Percentiles rank a stretch among this genome's conserved stretches.
These are phyloP conservation scores for Pythium rhizo-oryzae DNA, from an alignment of 352 stramenopile genomes.

Conservation along the genomic window DNA sequence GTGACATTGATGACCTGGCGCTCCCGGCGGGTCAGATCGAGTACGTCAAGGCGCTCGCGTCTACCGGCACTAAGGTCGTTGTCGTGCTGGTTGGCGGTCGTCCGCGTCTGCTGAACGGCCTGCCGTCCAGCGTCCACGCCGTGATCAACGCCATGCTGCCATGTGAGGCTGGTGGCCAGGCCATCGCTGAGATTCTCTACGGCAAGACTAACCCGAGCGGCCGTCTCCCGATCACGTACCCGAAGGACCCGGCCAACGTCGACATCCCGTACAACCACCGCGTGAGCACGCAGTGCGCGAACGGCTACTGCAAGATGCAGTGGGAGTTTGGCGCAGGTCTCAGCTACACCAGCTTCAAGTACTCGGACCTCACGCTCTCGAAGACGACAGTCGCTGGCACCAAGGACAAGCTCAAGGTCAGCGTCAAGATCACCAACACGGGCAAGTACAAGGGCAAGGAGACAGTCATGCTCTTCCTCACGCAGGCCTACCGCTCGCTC, in stretches of 20 bases:
- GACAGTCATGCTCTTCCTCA: conserved; percentile 46
- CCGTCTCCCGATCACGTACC: conserved; percentile 82
- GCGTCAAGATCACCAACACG: conserved; percentile 32
- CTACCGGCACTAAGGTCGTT: conserved; percentile 79
- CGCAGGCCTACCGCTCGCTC: conserved; percentile 23
- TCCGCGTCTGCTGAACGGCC: conserved; percentile 67
- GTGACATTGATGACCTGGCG: conserved; percentile 80
- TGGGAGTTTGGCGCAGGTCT: conserved; percentile 69
- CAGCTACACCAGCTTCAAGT: conserved; percentile 63
- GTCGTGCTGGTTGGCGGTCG: conserved; percentile 80
- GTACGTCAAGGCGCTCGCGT: conserved; percentile 68
- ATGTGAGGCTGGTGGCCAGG: conserved; percentile 75
- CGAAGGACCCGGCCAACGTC: conserved; percentile 60
- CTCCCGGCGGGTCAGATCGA: conserved; percentile 67
- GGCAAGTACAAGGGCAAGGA: conserved; percentile 44
- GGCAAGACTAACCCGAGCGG: conserved; percentile 84
- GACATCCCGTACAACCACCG: conserved; percentile 81
- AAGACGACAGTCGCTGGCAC: conserved; percentile 31
- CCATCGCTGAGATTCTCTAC: conserved; percentile 83
- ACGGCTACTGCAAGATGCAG: conserved; percentile 36
- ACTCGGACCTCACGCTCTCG: conserved; percentile 38
- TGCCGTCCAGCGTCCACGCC: conserved; percentile 60
- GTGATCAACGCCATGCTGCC: conserved; percentile 83
- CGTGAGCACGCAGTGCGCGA: conserved; percentile 36
- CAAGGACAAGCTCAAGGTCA: conserved; percentile 25